Evolutionary conservation across 1,139 yeast genomes (phyloP), one percentile per base, ranked within the genome.

Genomic region (Candida neerlandica): DNA sequence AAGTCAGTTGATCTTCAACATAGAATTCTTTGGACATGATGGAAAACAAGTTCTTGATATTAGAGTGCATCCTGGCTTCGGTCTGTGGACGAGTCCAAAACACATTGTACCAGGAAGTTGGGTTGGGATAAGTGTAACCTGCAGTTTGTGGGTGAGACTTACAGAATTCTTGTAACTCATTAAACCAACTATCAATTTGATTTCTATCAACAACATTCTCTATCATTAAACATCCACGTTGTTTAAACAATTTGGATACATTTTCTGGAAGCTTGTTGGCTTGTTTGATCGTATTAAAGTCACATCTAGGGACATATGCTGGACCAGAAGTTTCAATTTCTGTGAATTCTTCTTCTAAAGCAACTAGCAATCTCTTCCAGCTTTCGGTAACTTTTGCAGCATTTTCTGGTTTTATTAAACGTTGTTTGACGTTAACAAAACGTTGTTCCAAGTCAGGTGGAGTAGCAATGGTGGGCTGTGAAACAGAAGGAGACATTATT

Each of bases 71-170:
- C 44, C 82, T 61, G 2, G 80, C 80, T 50, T 62, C 60, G 1
- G 70, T 61, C 56, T 78, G 80, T 2, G 75, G 61, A 51, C 69
- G 65, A 5, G 78, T 63, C 81, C 81, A 78, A 54, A 71, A 74
- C 15, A 75, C 62, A 23, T 51, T 51, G 57, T 65, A 63, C 73
- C 63, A 61, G 5, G 60, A 64, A 53, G 55, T 69, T 58, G 68
- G 67, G 11, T 58, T 56, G 1, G 80, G 77, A 27, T 45, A 53
- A 7, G 51, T 49, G 43, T 58, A 64, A 0, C 75, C 76, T 5
- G 65, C 65, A 2, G 70, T 60, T 51, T 66, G 66, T 4, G 69
- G 70, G 46, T 70, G 65, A 1, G 58, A 59, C 19, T 56, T 52
- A 41, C 65, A 59, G 44, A 63, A 64, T 7, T 58, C 58, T 12